Evolutionary conservation across 305 asterid genomes (phyloP).

Genomic region (Fraxinus angustifolia): DNA sequence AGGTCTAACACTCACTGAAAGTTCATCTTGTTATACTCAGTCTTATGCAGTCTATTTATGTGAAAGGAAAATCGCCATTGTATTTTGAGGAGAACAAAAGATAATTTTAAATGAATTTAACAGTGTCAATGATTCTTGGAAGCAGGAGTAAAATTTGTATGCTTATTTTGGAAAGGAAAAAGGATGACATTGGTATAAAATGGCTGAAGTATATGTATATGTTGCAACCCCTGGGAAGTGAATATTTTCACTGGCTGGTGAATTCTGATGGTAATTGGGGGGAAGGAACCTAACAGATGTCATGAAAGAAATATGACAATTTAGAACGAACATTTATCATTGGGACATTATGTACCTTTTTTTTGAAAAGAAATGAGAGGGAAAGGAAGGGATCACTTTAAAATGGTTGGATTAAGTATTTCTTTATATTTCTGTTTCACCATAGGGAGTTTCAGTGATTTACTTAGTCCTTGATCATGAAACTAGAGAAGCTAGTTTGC

Average conservation of each 20-base stretch:
- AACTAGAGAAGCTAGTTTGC: neutral
- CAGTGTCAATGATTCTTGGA: neutral
- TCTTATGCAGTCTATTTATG: neutral
- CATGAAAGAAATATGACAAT: neutral
- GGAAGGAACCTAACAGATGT: neutral
- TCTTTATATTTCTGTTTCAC: neutral
- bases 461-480: neutral
- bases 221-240: neutral
- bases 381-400: neutral
- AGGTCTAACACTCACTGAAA: neutral
- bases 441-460: neutral
- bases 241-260: neutral
- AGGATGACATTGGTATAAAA: neutral
- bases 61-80: neutral
- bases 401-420: neutral
- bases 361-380: neutral
- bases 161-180: neutral
- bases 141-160: neutral
- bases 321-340: neutral
- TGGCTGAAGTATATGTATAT: neutral
- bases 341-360: neutral
- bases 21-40: neutral
- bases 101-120: neutral
- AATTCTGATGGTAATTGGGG: neutral
- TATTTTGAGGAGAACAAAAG: neutral